These are phyloP conservation scores for Striga hermonthica DNA, from an alignment of 305 asterid species.

Conservation along the genomic window DNA sequence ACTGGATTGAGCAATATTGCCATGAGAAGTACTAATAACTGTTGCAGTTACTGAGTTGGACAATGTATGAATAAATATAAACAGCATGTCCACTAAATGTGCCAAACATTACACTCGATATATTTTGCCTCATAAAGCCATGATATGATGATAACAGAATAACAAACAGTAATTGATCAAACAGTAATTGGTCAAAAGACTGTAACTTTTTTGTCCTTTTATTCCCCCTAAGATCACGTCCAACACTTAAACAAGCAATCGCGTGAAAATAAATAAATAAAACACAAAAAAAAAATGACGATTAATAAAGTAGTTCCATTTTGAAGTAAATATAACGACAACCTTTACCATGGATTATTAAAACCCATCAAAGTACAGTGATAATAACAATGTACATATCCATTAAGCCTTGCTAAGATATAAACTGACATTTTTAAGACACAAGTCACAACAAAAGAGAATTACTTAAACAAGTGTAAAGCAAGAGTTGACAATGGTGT, in stretches of 20 bases:
- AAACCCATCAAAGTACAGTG: not conserved
- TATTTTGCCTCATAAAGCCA: not conserved
- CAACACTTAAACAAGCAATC: conserved; percentile 62
- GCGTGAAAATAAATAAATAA: conserved; percentile 28
- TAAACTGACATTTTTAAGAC: too few relatives aligned
- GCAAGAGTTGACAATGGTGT: not conserved
- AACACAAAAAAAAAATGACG: not conserved
- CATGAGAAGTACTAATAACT: not conserved
- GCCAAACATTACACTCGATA: too few relatives aligned
- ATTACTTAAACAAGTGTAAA: not conserved
- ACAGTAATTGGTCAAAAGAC: conserved; percentile 78
- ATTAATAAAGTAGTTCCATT: too few relatives aligned
- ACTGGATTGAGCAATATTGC: not conserved
- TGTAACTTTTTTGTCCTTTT: conserved; percentile 78
- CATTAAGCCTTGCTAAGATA: too few relatives aligned
- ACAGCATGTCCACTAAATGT: too few relatives aligned
- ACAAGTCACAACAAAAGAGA: not conserved
- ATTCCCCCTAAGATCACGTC: conserved; percentile 84
- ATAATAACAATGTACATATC: not conserved
- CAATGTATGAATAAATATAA: too few relatives aligned
- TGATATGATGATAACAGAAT: not conserved
- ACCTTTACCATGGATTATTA: too few relatives aligned
- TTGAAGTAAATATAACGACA: too few relatives aligned
- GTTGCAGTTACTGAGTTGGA: too few relatives aligned
- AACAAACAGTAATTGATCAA: not conserved